Percentiles rank a stretch among this genome's conserved stretches.
Evolutionary conservation across 2,329 filamentous ascomycete species (phyloP).

Genomic region (Xylaria sp.): DNA sequence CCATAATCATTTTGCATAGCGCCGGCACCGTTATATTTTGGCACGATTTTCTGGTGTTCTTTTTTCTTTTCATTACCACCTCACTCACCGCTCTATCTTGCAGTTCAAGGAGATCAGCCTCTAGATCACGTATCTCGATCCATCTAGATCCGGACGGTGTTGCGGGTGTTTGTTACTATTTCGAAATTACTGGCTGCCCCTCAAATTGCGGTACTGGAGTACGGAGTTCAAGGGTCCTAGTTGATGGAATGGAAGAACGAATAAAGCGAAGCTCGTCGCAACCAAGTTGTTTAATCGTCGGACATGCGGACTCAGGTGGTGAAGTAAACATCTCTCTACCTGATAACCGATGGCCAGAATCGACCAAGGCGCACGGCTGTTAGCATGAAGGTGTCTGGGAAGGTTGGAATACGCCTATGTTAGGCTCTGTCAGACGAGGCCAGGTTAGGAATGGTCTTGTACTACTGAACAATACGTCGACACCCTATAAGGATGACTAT

Average conservation of each 20-base stretch:
- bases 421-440: constrained; percentile 20
- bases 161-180: constrained; percentile 29
- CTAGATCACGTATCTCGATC: constrained; percentile 29
- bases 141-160: constrained; percentile 25
- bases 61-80: constrained; percentile 25
- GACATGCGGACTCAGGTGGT: constrained; percentile 24
- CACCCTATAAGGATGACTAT: constrained; percentile 17
- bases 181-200: constrained; percentile 24
- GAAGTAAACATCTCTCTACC: constrained; percentile 20
- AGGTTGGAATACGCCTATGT: constrained; percentile 27
- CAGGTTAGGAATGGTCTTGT: constrained; percentile 18
- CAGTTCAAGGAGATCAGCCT: constrained; percentile 31
- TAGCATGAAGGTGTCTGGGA: constrained; percentile 7
- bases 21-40: constrained; percentile 37
- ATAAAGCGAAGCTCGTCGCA: constrained; percentile 27
- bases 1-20: constrained; percentile 40
- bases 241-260: constrained; percentile 31
- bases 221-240: constrained; percentile 35
- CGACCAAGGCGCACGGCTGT: constrained; percentile 21
- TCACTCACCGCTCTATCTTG: constrained; percentile 32
- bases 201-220: constrained; percentile 32
- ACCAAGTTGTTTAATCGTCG: constrained; percentile 34
- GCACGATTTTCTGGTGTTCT: constrained; percentile 23
- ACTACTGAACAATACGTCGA: constrained; percentile 32
- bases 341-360: constrained; percentile 19